Evolutionary conservation across 2,329 filamentous ascomycete species (phyloP).

Genomic region (Parasarocladium wereldwijsianum): DNA sequence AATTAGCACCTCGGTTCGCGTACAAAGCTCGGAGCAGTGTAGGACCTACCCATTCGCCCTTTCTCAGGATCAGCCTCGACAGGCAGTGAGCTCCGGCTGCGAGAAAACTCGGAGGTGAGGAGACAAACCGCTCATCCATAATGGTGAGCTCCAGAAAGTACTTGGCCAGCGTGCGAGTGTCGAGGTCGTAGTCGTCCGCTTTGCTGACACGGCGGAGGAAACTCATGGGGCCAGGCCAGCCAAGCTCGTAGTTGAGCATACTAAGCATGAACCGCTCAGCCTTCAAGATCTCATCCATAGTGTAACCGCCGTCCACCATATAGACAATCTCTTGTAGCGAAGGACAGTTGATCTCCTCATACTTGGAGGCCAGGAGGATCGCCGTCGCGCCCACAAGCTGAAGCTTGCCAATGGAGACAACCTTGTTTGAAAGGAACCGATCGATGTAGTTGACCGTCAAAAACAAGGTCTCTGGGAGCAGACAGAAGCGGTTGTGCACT

Average conservation of each 20-base stretch:
- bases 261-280: slow-evolving; percentile 96
- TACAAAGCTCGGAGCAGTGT: too few relatives aligned
- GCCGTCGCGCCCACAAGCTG: slow-evolving; percentile 94
- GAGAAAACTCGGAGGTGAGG: slow-evolving; percentile 75
- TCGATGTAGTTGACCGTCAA: slow-evolving; percentile 95
- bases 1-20: too few relatives aligned
- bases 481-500: slow-evolving; percentile 79
- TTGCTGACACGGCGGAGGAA: slow-evolving; percentile 95
- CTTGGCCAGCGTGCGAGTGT: slow-evolving; percentile 89
- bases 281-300: slow-evolving; percentile 82
- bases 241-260: slow-evolving; percentile 90
- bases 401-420: slow-evolving; percentile 86
- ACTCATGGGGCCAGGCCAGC: slow-evolving; percentile 98
- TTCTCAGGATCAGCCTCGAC: slow-evolving; percentile 73
- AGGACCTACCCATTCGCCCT: slow-evolving; percentile 80
- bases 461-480: slow-evolving; percentile 90
- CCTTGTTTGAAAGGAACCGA: slow-evolving; percentile 85
- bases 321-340: slow-evolving; percentile 92
- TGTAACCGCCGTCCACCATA: slow-evolving; percentile 93
- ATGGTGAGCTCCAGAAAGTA: slow-evolving; percentile 95
- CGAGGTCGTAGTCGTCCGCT: slow-evolving; percentile 91
- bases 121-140: slow-evolving; percentile 96
- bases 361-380: slow-evolving; percentile 91
- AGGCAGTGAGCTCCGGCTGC: slow-evolving; percentile 89
- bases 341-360: slow-evolving; percentile 96